phyloP scores from a whole-genome alignment of 495 filamentous ascomycete species.

The Trichoderma parareesei region DNA sequence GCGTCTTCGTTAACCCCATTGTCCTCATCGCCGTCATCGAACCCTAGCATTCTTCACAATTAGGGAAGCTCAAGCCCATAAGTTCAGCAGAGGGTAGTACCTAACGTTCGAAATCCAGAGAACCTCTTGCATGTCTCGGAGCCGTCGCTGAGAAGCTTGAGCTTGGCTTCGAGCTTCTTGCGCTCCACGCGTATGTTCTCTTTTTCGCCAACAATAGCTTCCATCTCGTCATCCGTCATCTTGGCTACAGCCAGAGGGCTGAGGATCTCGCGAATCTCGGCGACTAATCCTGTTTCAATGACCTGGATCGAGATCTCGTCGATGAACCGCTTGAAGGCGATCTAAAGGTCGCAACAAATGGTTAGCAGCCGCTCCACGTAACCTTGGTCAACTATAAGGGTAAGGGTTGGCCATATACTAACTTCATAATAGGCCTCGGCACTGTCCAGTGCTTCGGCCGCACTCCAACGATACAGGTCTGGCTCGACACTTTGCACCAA shows the following conservation, averaged over 20 bases:
- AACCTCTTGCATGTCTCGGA: slow-evolving; percentile 43
- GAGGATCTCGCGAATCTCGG: slow-evolving; percentile 19
- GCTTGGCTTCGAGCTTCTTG: slow-evolving; percentile 42
- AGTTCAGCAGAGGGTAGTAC: neutral
- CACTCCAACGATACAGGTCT: slow-evolving; percentile 23
- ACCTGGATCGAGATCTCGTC: slow-evolving; percentile 48
- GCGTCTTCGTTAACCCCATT: too few species aligned
- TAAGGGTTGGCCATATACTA: neutral
- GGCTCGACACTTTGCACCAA: slow-evolving; percentile 17
- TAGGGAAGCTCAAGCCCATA: too few species aligned
- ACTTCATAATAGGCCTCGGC: slow-evolving; percentile 38
- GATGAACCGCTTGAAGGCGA: slow-evolving; percentile 45
- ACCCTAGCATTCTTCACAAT: neutral
- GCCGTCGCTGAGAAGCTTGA: slow-evolving; percentile 41
- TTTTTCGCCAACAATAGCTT: slow-evolving; percentile 48
- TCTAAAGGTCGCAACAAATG: slow-evolving; percentile 23
- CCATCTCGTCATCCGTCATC: slow-evolving; percentile 16
- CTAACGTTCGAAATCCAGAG: slow-evolving; percentile 12
- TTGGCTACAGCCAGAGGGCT: neutral
- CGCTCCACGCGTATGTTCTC: slow-evolving; percentile 38
- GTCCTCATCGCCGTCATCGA: neutral
- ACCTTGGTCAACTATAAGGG: too few species aligned
- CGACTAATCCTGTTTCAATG: slow-evolving; percentile 45
- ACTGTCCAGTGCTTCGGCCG: slow-evolving; percentile 22
- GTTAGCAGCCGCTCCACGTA: slow-evolving; percentile 2